phyloP scores from a whole-genome alignment of 495 filamentous ascomycete species.

The Penicillium crystallinum region DNA sequence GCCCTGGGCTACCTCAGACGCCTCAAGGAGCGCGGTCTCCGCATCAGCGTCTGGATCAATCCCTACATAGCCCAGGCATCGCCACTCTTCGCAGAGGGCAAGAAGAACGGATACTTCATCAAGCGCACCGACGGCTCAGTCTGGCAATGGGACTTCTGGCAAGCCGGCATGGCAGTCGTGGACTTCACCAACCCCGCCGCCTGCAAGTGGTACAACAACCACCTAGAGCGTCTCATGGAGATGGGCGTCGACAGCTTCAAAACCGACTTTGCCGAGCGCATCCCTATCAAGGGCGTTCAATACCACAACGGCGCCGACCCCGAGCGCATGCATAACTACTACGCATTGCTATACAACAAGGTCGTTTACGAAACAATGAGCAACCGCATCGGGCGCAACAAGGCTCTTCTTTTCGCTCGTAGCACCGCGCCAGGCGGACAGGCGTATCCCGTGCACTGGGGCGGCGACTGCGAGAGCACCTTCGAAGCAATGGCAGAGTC shows the following conservation, averaged over 20 bases:
- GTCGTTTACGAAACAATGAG: conserved; percentile 62
- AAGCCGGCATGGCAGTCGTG: conserved; percentile 67
- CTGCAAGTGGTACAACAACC: conserved; percentile 52
- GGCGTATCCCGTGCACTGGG: conserved; percentile 60
- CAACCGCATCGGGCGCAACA: conserved; percentile 48
- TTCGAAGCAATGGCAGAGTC: conserved; percentile 71
- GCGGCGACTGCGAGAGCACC: conserved; percentile 68
- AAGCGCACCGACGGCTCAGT: conserved; percentile 65
- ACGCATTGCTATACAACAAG: conserved; percentile 65
- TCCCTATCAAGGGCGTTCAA: conserved; percentile 55
- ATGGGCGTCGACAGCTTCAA: conserved; percentile 66
- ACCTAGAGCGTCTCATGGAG: conserved; percentile 56
- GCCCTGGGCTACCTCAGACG: conserved; percentile 57
- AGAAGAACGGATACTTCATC: conserved; percentile 61
- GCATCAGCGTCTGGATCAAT: conserved; percentile 69
- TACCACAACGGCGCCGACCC: conserved; percentile 56
- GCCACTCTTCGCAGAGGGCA: conserved; percentile 58
- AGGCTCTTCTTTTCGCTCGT: conserved; percentile 64
- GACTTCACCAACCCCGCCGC: conserved; percentile 71
- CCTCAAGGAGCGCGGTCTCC: conserved; percentile 56
- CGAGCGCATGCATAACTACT: conserved; percentile 69
- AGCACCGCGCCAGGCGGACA: conserved; percentile 63
- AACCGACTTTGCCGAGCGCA: conserved; percentile 69
- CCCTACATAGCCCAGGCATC: conserved; percentile 66
- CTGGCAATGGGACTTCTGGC: conserved; percentile 73